These are phyloP conservation scores for Sphagnurus paluster DNA, from an alignment of 1,284 basidiomycete species.

Conservation along the genomic window DNA sequence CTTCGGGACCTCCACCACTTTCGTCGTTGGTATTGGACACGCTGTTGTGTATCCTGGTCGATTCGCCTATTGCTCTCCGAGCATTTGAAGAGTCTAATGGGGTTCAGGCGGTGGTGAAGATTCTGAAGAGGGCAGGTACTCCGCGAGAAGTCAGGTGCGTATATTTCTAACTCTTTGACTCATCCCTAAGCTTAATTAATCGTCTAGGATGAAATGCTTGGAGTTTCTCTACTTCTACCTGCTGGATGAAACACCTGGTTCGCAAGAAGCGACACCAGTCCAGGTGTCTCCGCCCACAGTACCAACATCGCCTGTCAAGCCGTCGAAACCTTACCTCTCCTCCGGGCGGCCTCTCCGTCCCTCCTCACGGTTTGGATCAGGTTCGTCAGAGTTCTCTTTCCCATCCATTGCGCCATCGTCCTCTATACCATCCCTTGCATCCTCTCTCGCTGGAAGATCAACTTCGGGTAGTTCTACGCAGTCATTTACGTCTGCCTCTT, in stretches of 20 bases:
- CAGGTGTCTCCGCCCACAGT: constrained; percentile 33
- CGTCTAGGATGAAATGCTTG: constrained; percentile 85
- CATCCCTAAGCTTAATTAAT: constrained; percentile 6
- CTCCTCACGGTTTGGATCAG: constrained; percentile 29
- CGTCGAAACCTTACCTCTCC: constrained; percentile 33
- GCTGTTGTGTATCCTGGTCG: constrained; percentile 81
- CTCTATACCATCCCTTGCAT: constrained; percentile 27
- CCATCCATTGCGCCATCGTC: constrained; percentile 37
- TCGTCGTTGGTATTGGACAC: constrained; percentile 76
- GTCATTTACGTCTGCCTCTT: constrained; percentile 45
- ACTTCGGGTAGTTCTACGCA: constrained; percentile 37
- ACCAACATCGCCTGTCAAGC: constrained; percentile 29
- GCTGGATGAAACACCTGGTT: constrained; percentile 64
- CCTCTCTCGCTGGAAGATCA: constrained; percentile 31
- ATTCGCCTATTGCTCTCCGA: constrained; percentile 70
- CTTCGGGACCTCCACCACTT: constrained; percentile 29
- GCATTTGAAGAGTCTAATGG: constrained; percentile 77
- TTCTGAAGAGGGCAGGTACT: constrained; percentile 80
- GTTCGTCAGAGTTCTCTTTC: constrained; percentile 33
- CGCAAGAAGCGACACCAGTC: constrained; percentile 19
- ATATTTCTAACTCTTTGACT: no score
- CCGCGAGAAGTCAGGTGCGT: constrained; percentile 81
- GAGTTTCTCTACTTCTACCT: constrained; percentile 93
- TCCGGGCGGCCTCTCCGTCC: constrained; percentile 27
- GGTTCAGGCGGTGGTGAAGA: constrained; percentile 77